Evolutionary conservation across 192 early-diverging fungal genomes (phyloP).

Genomic region (Phlyctochytrium arcticum): DNA sequence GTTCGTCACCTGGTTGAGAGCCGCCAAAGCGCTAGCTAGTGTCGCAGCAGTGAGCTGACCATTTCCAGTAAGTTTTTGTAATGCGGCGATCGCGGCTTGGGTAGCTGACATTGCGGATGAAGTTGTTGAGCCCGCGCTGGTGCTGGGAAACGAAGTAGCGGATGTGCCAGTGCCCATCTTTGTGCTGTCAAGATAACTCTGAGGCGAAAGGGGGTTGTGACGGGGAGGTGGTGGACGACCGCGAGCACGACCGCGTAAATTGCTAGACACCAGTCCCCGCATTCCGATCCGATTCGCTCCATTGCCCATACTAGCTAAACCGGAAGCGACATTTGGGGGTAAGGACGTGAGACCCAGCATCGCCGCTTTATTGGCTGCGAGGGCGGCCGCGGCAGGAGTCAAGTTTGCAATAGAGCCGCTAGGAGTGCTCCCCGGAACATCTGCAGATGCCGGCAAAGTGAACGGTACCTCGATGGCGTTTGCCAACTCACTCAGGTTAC

Average conservation of each 20-base stretch:
- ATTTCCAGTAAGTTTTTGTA: conserved; percentile 6
- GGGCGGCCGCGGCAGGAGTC: conserved; percentile 50
- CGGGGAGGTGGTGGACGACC: background rate
- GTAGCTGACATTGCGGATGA: conserved; percentile 17
- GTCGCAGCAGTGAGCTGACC: conserved; percentile 9
- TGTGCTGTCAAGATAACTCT: background rate
- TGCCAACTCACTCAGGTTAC: background rate
- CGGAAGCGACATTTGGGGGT: conserved; percentile 8
- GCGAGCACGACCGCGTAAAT: background rate
- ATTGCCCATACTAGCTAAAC: background rate
- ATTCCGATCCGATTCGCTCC: background rate
- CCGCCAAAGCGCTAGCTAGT: conserved; percentile 5
- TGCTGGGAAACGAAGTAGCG: background rate
- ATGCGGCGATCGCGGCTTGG: conserved; percentile 9
- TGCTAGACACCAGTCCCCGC: background rate
- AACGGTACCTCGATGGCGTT: background rate
- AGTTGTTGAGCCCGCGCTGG: background rate
- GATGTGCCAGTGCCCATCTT: background rate
- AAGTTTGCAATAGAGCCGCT: background rate
- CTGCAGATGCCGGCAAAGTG: background rate
- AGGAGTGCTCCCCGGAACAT: background rate
- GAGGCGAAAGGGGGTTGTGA: background rate
- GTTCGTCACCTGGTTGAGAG: background rate
- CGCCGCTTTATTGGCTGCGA: conserved; percentile 13
- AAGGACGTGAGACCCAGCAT: conserved; percentile 11